Percentiles rank a stretch among this genome's conserved stretches.
Evolutionary conservation across 163 green algal genomes (phyloP).

Genomic region (Volvox carteri): DNA sequence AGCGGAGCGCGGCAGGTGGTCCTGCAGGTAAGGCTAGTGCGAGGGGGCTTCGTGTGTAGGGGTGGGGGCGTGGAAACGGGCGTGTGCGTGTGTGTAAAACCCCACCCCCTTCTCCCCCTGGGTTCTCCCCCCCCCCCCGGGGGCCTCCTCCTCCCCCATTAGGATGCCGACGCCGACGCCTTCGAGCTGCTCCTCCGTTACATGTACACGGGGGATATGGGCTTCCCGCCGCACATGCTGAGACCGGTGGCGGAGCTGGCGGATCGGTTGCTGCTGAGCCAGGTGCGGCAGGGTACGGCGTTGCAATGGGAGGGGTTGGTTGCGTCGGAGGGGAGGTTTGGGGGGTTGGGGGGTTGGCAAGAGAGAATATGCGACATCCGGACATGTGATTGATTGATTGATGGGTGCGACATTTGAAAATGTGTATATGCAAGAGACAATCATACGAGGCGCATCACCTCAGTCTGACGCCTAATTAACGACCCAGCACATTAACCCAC

Average conservation of each 20-base stretch:
- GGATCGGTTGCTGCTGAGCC: slow-evolving; percentile 43
- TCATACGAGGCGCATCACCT: too few species aligned
- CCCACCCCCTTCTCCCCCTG: neutral
- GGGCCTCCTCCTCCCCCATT: neutral
- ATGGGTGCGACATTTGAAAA: too few species aligned
- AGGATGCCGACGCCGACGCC: slow-evolving; percentile 49
- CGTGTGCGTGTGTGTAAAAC: neutral
- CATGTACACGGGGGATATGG: slow-evolving; percentile 47
- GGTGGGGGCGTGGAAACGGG: neutral
- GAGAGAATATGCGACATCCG: neutral
- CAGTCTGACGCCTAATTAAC: too few species aligned
- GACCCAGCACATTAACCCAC: too few species aligned
- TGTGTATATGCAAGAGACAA: too few species aligned
- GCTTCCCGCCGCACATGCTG: slow-evolving; percentile 13
- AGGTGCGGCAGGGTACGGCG: too few species aligned
- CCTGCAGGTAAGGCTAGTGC: slow-evolving; percentile 16
- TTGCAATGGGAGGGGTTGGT: too few species aligned
- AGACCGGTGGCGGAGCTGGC: slow-evolving; percentile 51
- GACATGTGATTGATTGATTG: too few species aligned
- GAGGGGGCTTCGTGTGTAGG: neutral
- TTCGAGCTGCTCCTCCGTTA: slow-evolving; percentile 27
- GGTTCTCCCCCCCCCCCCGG: neutral
- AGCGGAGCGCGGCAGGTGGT: slow-evolving; percentile 23
- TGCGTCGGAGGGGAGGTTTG: neutral
- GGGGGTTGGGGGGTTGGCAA: neutral